Percentiles rank a stretch among this genome's conserved stretches.
These are phyloP conservation scores for Entrophospora sp. DNA, from an alignment of 192 early-diverging fungal genomes.

Conservation along the genomic window DNA sequence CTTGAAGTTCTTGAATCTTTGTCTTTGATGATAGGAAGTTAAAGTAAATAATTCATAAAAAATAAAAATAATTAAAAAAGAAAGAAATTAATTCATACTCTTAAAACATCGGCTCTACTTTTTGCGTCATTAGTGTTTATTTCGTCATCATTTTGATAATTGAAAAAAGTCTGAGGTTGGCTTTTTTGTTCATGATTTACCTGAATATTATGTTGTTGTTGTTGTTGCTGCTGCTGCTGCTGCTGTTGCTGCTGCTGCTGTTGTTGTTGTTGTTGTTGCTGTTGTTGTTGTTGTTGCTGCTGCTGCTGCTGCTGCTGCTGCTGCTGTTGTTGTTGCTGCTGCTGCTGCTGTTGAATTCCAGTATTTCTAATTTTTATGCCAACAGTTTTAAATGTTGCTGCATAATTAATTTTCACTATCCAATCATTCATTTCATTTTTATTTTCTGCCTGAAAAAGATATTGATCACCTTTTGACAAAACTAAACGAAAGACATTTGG, in stretches of 20 bases:
- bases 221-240: too few species aligned
- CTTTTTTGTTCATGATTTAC: neutral
- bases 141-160: neutral
- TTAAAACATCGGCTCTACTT: constrained; percentile 1
- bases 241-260: too few species aligned
- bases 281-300: too few species aligned
- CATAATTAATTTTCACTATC: constrained; percentile 76
- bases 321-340: too few species aligned
- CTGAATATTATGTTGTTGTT: too few species aligned
- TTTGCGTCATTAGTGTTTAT: neutral
- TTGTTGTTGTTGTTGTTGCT: too few species aligned
- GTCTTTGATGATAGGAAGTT: neutral
- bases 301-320: too few species aligned
- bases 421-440: constrained; percentile 70
- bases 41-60: neutral
- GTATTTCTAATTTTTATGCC: constrained; percentile 29
- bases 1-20: neutral
- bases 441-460: constrained; percentile 56
- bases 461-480: constrained; percentile 61
- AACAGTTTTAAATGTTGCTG: constrained; percentile 60
- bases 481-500: constrained; percentile 66
- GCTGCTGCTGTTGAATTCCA: too few species aligned
- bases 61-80: neutral
- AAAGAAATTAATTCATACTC: neutral
- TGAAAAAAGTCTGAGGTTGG: neutral